Evolutionary conservation across 805 yeast species (phyloP), one percentile per base, ranked within the genome.

Genomic region (Zygosaccharomyces siamensis): DNA sequence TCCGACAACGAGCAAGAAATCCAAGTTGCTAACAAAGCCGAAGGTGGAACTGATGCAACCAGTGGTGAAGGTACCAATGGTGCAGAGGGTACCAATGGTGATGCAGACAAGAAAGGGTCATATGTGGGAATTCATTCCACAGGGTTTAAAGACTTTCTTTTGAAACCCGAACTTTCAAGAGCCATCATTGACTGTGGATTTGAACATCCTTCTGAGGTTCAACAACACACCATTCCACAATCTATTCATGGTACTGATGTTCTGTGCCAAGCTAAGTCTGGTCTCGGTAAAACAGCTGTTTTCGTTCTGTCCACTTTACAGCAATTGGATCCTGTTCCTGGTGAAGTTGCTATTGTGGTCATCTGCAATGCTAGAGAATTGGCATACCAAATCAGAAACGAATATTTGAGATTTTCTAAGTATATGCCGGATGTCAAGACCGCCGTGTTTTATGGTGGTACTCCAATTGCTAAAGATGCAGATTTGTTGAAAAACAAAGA

Each of bases 171-270:
- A 75, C 79, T 92, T 60, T 79, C 92, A 64, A 86, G 99, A 74
- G 99, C 99, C 57, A 92, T 92, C 68, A 95, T 90, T 59, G 99
- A 92, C 74, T 89, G 97, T 78, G 99, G 99, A 78, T 92, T 92
- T 69, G 99, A 92, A 77, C 99, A 92, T 76, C 99, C 99, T 58
- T 89, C 97, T 58, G 99, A 92, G 84, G 99, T 92, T 59, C 99
- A 92, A 76, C 99, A 92, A 76, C 92, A 89, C 60, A 88, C 97
- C 73, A 93, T 92, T 65, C 99, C 99, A 47, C 98, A 93, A 75
- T 87, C 97, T 49, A 89, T 92, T 66, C 85, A 92, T 61, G 99
- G 98, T 67, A 92, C 96, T 54, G 99, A 92, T 68, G 98, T 92
- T 51, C 75, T 92, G 59, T 93, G 99, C 76, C 99, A 92, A 78